Evolutionary conservation across 2,329 filamentous ascomycete species (phyloP).

Genomic region (Capronia americana): DNA sequence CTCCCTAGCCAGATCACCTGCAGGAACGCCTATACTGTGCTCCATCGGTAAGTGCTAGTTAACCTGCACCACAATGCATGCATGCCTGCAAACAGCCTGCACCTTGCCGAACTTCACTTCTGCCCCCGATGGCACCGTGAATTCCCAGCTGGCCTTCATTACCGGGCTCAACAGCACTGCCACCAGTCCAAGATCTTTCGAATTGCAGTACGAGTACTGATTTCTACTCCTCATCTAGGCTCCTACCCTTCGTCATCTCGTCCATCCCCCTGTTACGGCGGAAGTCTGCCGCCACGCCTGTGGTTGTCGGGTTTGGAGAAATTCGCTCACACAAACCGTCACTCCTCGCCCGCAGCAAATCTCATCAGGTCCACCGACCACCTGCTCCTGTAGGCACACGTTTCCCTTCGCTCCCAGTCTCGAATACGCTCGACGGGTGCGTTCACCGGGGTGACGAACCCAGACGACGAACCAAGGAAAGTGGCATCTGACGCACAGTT

Average conservation of each 20-base stretch:
- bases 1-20: slow-evolving; percentile 11
- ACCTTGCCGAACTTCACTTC: neutral
- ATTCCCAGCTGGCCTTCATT: neutral
- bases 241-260: neutral
- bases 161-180: neutral
- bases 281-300: neutral
- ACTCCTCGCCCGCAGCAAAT: neutral
- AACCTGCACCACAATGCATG: slow-evolving; percentile 7
- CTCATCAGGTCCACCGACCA: neutral
- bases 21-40: slow-evolving; percentile 8
- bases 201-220: neutral
- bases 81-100: neutral
- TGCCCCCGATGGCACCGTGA: too few relatives aligned
- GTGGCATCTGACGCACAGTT: slow-evolving; percentile 4
- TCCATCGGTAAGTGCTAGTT: neutral
- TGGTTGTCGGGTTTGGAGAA: neutral
- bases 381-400: neutral
- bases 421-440: neutral
- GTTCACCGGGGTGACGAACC: neutral
- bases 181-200: neutral
- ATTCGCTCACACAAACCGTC: neutral
- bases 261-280: neutral
- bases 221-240: neutral
- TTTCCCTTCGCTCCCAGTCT: neutral
- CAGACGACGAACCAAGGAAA: neutral